phyloP scores from a whole-genome alignment of 352 stramenopile genomes.

The Pythium dissimile region DNA sequence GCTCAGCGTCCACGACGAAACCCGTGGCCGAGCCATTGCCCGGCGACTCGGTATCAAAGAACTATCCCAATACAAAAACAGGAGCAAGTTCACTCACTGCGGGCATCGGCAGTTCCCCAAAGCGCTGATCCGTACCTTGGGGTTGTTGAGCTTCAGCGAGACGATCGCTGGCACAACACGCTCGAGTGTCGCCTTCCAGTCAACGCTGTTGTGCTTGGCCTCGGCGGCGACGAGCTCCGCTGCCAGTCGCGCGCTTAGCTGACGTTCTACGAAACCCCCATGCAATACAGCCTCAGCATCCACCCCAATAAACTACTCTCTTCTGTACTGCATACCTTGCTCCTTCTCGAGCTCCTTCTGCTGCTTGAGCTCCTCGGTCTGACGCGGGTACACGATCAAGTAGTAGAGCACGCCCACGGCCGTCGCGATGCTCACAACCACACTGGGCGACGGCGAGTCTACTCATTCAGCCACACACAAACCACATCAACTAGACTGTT shows the following conservation, averaged over 20 bases:
- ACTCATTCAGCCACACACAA: not conserved
- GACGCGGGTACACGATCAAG: slow-evolving; percentile 43
- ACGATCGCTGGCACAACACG: slow-evolving; percentile 83
- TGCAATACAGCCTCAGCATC: not conserved
- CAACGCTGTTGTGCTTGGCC: slow-evolving; percentile 54
- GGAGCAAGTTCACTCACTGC: no score
- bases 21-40: slow-evolving; percentile 89
- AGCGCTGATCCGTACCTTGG: slow-evolving; percentile 49
- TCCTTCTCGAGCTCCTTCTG: slow-evolving; percentile 56
- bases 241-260: slow-evolving; percentile 60
- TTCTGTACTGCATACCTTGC: slow-evolving; percentile 21
- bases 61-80: slow-evolving; percentile 31
- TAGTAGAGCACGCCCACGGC: slow-evolving; percentile 46
- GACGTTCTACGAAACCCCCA: slow-evolving; percentile 35
- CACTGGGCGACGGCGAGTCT: slow-evolving; percentile 7
- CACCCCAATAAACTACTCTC: not conserved
- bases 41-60: slow-evolving; percentile 88
- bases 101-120: no score
- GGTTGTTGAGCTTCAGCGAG: slow-evolving; percentile 86
- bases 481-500: not conserved
- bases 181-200: slow-evolving; percentile 86
- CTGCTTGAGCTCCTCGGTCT: slow-evolving; percentile 48
- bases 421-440: slow-evolving; percentile 23
- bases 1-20: slow-evolving; percentile 91
- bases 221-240: slow-evolving; percentile 68